Conservation (phyloP, 352 stramenopile genomes). For the Globisporangium nodosum region DNA sequence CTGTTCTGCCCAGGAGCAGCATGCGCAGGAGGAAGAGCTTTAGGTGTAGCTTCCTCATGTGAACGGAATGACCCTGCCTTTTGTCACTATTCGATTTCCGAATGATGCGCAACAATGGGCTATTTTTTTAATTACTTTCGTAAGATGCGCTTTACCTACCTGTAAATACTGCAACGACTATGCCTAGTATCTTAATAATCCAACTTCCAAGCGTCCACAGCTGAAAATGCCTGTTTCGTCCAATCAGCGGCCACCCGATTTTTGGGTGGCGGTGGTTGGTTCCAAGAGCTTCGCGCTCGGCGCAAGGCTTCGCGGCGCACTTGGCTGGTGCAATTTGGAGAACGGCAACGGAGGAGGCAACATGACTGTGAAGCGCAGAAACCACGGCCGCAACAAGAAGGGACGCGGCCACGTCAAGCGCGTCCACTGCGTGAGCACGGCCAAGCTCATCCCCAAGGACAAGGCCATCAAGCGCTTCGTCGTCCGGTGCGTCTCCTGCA, state of each 20-base stretch:
- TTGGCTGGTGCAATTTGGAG: conserved; percentile 64
- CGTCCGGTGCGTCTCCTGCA: conserved; percentile 65
- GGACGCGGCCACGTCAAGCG: conserved; percentile 98
- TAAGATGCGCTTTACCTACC: too few species aligned
- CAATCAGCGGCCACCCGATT: neutral
- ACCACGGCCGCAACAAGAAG: conserved; percentile 99
- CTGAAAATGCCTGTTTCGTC: too few species aligned
- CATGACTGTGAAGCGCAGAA: conserved; percentile 99
- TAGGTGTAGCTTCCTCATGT: too few species aligned
- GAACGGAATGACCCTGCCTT: too few species aligned
- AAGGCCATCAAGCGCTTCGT: conserved; percentile 93
- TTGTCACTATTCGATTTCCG: too few species aligned
- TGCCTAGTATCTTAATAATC: too few species aligned
- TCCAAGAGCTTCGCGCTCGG: neutral
- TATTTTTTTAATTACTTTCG: too few species aligned
- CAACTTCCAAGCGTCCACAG: too few species aligned
- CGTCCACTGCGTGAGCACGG: conserved; percentile 97
- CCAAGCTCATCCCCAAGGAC: conserved; percentile 98
- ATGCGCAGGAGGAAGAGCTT: too few species aligned
- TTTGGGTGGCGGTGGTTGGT: neutral
- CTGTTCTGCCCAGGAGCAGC: too few species aligned
- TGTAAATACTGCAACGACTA: too few species aligned
- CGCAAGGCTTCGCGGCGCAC: conserved; percentile 23
- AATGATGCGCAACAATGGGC: too few species aligned
- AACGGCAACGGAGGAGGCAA: conserved; percentile 82